Conservation (phyloP, 208 protist genomes). For the Pavlovales sp. region DNA sequence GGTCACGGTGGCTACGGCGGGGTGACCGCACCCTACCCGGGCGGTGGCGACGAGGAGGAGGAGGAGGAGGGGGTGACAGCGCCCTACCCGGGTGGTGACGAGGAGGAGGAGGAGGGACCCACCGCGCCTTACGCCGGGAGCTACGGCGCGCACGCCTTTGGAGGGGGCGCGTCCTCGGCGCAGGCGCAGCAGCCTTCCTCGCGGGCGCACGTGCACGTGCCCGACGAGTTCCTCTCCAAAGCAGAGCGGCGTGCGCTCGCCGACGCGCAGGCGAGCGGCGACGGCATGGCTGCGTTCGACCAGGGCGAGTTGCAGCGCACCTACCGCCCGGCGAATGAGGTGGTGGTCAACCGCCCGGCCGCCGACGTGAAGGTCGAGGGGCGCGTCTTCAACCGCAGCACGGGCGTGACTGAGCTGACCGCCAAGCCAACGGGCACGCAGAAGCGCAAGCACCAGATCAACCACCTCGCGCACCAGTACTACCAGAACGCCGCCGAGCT, state of each 20-base stretch:
- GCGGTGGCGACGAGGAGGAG: neutral
- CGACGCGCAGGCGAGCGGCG: no score
- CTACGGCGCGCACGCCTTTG: no score
- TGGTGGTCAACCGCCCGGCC: neutral
- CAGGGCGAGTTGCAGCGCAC: neutral
- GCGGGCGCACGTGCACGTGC: no score
- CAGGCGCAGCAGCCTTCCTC: no score
- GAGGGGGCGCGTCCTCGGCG: no score
- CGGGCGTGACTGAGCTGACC: neutral
- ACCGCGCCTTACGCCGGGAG: no score
- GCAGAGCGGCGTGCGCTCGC: neutral
- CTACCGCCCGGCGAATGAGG: neutral
- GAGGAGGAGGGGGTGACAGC: neutral
- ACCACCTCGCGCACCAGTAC: neutral
- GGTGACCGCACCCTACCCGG: neutral
- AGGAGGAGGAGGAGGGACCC: no score
- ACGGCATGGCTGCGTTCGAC: neutral
- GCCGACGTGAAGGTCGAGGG: neutral
- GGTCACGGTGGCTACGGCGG: neutral
- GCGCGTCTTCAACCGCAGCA: neutral
- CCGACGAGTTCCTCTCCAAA: neutral
- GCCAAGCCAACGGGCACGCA: neutral
- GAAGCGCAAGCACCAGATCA: slow-evolving; percentile 28
- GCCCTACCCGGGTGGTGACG: no score
- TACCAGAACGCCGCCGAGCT: neutral